Conservation (phyloP, 2,329 filamentous ascomycete genomes). For the Pseudocercospora musae region DNA sequence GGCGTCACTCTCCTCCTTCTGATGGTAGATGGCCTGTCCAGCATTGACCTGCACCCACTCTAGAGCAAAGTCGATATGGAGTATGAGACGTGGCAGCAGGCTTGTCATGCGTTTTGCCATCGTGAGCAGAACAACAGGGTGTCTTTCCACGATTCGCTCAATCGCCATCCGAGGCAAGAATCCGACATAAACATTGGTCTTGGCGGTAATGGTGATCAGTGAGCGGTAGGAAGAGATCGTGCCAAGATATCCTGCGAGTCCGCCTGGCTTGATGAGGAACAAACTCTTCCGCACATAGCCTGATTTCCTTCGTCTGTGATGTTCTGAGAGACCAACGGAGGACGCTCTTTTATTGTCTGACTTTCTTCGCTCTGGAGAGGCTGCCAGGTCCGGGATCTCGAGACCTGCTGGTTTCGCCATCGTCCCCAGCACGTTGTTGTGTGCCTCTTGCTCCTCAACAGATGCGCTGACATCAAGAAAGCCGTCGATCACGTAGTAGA, state of each 20-base stretch:
- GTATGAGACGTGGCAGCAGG: constrained; percentile 79
- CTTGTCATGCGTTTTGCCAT: constrained; percentile 94
- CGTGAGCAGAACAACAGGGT: constrained; percentile 87
- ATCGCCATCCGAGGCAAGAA: constrained; percentile 83
- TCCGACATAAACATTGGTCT: constrained; percentile 97
- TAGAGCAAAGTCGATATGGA: constrained; percentile 96
- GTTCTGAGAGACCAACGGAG: constrained; percentile 27
- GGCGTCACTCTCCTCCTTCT: constrained; percentile 92
- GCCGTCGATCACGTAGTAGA: constrained; percentile 97
- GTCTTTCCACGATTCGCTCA: constrained; percentile 87
- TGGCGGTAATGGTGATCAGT: constrained; percentile 93
- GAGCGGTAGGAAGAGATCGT: constrained; percentile 93
- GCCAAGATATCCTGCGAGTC: constrained; percentile 89
- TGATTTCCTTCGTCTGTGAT: constrained; percentile 39
- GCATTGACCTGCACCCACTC: constrained; percentile 98
- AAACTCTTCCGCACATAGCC: constrained; percentile 61
- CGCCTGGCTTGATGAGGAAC: constrained; percentile 89
- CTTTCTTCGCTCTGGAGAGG: constrained; percentile 13
- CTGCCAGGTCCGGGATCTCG: constrained; percentile 34
- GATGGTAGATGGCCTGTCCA: constrained; percentile 89
- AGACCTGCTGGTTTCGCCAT: constrained; percentile 35
- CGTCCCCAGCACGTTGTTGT: constrained; percentile 45
- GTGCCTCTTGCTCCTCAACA: constrained; percentile 58
- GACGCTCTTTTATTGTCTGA: constrained; percentile 21
- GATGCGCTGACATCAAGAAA: constrained; percentile 94